Evolutionary conservation across 2,329 filamentous ascomycete species (phyloP), one percentile per base, ranked within the genome.

Genomic region (Paramyrothecium roridum): DNA sequence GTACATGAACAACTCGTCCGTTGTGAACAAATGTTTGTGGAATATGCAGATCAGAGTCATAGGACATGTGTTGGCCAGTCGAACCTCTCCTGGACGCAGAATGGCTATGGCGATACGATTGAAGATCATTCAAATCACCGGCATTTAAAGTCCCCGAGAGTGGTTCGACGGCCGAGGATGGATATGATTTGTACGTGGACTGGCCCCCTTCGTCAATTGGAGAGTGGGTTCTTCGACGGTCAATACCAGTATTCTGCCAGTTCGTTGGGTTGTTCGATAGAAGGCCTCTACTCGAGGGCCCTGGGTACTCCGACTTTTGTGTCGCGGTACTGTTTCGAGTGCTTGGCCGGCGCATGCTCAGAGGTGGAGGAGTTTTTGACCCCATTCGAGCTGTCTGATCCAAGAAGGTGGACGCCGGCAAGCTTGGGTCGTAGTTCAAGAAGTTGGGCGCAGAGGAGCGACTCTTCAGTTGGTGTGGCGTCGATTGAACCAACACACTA

Each of bases 361-460:
- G 69, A 0, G 77, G 75, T 1, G 75, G 73, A 3, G 73, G 69
- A 0, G 72, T 70, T 53, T 63, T 73, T 11, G 68, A 61, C 54
- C 66, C 70, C 45, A 63, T 66, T 20, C 61, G 54, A 13, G 63
- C 55, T 40, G 63, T 55, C 17, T 55, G 37, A 12, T 57, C 59
- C 11, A 53, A 50, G 47, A 50, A 55, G 6, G 61, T 54, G 22
- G 54, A 52, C 12, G 55, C 52, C 3, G 53, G 52, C 8, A 54
- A 40, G 33, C 52, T 56, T 33, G 54, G 53, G 26, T 56, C 59
- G 13, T 52, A 54, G 19, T 56, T 57, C 22, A 66, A 62, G 16
- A 71, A 59, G 16, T 66, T 63, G 17, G 67, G 68, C 2, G 64
- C 60, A 1, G 67, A 68, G 19, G 53, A 54, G n/a, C 56, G 58